These are phyloP conservation scores for Malassezia japonica DNA, from an alignment of 1,284 basidiomycete genomes.

Conservation along the genomic window DNA sequence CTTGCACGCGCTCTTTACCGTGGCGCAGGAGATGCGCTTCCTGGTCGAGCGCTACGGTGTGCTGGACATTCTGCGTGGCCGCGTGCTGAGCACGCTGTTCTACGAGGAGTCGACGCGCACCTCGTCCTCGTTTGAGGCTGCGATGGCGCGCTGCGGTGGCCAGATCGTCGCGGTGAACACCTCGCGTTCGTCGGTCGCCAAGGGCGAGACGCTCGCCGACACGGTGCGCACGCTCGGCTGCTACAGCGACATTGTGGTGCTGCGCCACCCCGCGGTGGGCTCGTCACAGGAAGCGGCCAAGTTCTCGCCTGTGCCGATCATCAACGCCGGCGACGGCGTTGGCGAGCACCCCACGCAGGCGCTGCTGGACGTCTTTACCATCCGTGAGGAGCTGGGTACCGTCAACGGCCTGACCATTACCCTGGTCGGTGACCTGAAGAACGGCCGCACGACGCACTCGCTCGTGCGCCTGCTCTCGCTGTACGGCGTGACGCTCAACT, in stretches of 20 bases:
- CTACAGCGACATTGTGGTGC: constrained; percentile 88
- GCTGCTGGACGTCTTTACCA: constrained; percentile 81
- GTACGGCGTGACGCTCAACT: constrained; percentile 79
- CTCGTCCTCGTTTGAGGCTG: constrained; percentile 79
- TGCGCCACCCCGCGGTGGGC: constrained; percentile 87
- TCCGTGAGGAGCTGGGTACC: constrained; percentile 93
- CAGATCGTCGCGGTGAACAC: constrained; percentile 77
- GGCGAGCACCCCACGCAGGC: constrained; percentile 92
- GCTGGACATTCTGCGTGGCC: constrained; percentile 80
- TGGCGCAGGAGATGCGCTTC: constrained; percentile 91
- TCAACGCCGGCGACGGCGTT: constrained; percentile 94
- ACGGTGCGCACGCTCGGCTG: constrained; percentile 90
- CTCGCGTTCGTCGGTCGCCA: constrained; percentile 76
- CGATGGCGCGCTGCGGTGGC: constrained; percentile 95
- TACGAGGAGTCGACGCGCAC: constrained; percentile 97
- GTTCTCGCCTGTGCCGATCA: constrained; percentile 83
- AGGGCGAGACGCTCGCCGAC: constrained; percentile 88
- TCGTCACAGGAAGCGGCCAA: constrained; percentile 66
- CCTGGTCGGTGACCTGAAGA: constrained; percentile 85
- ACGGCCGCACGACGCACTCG: constrained; percentile 93
- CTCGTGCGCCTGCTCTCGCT: constrained; percentile 83
- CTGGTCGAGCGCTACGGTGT: constrained; percentile 85
- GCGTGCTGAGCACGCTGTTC: constrained; percentile 87
- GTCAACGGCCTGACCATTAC: constrained; percentile 95
- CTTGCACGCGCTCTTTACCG: constrained; percentile 82